phyloP scores from a whole-genome alignment of 352 stramenopile species.

The Pythium dissimile region DNA sequence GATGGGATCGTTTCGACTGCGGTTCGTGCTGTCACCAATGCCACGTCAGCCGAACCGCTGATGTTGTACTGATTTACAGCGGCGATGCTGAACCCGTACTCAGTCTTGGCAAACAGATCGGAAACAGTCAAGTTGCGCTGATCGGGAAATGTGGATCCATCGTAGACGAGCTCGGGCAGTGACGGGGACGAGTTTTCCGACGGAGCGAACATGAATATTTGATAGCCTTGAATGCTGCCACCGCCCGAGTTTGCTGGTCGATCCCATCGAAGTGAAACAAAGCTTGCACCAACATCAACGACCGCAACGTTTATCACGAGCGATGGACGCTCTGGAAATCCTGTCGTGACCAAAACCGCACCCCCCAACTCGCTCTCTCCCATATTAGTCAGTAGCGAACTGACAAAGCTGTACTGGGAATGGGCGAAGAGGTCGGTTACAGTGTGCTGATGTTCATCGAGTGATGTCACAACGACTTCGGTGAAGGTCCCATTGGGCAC shows the following conservation, averaged over 20 bases:
- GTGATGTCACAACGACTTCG: background rate
- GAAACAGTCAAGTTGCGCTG: constrained; percentile 5
- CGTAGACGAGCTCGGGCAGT: constrained; percentile 19
- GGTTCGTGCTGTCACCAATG: constrained; percentile 19
- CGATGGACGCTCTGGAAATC: background rate
- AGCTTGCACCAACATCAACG: constrained; percentile 24
- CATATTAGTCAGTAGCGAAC: background rate
- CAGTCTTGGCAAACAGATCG: constrained; percentile 22
- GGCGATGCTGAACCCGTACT: constrained; percentile 37
- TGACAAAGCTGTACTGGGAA: constrained; percentile 27
- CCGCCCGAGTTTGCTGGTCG: constrained; percentile 38
- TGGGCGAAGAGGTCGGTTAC: background rate
- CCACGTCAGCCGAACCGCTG: constrained; percentile 22
- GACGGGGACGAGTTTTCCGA: constrained; percentile 4
- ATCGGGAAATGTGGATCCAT: constrained; percentile 16
- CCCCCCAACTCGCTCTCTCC: constrained; percentile 6
- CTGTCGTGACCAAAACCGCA: constrained; percentile 2
- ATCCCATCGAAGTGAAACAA: constrained; percentile 26
- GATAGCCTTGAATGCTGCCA: constrained; percentile 32
- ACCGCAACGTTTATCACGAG: constrained; percentile 11
- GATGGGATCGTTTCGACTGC: constrained; percentile 16
- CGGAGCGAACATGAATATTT: constrained; percentile 13
- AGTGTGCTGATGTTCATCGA: background rate
- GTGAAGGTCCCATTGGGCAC: background rate
- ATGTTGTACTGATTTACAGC: constrained; percentile 43